Evolutionary conservation across 768 basidiomycete genomes (phyloP), one percentile per base, ranked within the genome.

Genomic region (Boletus pseudo-olivaceus): DNA sequence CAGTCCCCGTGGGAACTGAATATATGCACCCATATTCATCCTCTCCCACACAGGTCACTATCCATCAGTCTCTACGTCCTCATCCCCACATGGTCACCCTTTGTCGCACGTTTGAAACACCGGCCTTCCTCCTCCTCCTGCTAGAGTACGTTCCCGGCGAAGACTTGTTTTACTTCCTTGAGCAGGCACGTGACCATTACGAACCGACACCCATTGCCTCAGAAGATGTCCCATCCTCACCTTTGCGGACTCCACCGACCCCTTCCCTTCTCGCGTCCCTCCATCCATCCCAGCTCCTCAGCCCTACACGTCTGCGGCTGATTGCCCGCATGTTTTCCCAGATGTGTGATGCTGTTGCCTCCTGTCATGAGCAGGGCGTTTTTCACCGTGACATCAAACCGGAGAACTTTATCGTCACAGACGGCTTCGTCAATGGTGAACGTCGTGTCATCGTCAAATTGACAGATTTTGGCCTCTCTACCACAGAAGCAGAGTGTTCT

Each of bases 381-480:
- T 93, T 87, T 67, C 96, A 99, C 69, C 85, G 96, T 56, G 96
- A 99, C 72, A 98, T 99, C 81, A 99, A 99, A 76, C 96, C 96
- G 0, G 96, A 98, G 77, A 98, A 98, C 75, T 94, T 95, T 64
- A 95, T 95, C 68, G 92, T 95, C 65, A 93, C 92, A 0, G 91
- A 95, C 63, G 90, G 84, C 15, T 82, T 80, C 71, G 68, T 74
- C 35, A 78, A 81, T 19, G 67, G 76, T n/a, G 90, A 93, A 70
- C 84, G 92, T 63, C 88, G 88, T 67, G 96, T 99, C 56, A 75
- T 96, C 50, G 94, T 98, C 76, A 99, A 99, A 76, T 80, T 99
- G 58, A 85, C 93, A 7, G 96, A 99, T 72, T 99, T 98, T 78
- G 96, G 96, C 19, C 76, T 99, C 42, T 93, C 93, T 8, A 98